Percentiles rank a stretch among this genome's conserved stretches.
Conservation (phyloP, 495 filamentous ascomycete genomes). For the Delitschia confertaspora region DNA sequence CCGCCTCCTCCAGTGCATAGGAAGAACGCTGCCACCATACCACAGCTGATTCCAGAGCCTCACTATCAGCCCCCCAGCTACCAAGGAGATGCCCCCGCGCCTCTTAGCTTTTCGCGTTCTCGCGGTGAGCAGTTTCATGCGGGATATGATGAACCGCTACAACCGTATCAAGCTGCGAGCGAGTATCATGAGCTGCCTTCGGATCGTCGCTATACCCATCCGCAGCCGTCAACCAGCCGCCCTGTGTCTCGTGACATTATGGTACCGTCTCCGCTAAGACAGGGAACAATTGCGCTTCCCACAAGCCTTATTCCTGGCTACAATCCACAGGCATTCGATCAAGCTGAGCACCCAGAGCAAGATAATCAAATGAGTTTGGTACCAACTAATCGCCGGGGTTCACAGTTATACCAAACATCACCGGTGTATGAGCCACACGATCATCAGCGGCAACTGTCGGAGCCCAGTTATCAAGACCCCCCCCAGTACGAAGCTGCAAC, state of each 20-base stretch:
- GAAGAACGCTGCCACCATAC: slow-evolving; percentile 29
- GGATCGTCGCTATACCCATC: slow-evolving; percentile 24
- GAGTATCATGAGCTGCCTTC: slow-evolving; percentile 6
- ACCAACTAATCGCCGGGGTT: slow-evolving; percentile 7
- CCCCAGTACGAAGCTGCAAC: slow-evolving; percentile 27
- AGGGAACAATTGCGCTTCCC: slow-evolving; percentile 15
- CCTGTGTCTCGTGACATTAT: slow-evolving; percentile 25
- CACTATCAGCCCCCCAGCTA: slow-evolving; percentile 26
- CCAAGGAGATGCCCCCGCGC: slow-evolving; percentile 19
- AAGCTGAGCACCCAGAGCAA: slow-evolving; percentile 2
- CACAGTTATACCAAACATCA: slow-evolving; percentile 6
- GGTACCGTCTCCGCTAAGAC: slow-evolving; percentile 20
- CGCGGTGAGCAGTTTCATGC: slow-evolving; percentile 6
- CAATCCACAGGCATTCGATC: neutral
- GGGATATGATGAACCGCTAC: slow-evolving; percentile 14
- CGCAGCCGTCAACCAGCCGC: slow-evolving; percentile 11
- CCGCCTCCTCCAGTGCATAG: slow-evolving; percentile 37
- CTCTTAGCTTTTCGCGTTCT: slow-evolving; percentile 21
- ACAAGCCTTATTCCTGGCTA: slow-evolving; percentile 24
- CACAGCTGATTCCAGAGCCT: slow-evolving; percentile 18
- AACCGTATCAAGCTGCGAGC: slow-evolving; percentile 9
- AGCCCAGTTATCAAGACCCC: slow-evolving; percentile 17
- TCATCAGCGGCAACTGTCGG: slow-evolving; percentile 12
- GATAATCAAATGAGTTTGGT: slow-evolving; percentile 9
- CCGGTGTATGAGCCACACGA: slow-evolving; percentile 23